Base-by-base conservation (phyloP, 805 yeast species). In the Candida mattraensis region DNA sequence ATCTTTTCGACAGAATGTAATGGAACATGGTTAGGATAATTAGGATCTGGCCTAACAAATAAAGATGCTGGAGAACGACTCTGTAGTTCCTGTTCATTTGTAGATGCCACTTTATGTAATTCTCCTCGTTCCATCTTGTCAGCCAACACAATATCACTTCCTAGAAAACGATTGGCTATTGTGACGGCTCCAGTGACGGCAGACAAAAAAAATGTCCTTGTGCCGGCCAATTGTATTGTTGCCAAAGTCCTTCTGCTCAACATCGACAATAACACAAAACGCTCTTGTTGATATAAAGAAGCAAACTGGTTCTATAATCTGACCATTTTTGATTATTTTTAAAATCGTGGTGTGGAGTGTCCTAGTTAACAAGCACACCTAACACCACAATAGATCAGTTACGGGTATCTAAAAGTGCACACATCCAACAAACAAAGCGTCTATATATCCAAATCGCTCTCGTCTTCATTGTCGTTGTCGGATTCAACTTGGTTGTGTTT, bases 1-100 rank as follows among this genome's bases (percentile, higher is more conserved):
- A 69, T 49, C 42, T 83, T 74, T 54, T 91, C 97, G 35, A 74
- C 54, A 1, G 55, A 40, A 45, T 76, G 74, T 32, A 89, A 65
- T 3, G 95, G 94, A 8, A 91, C 80, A 56, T 88, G 95, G 2
- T 86, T 87, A 2, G 82, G 82, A 59, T 82, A 87, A 25, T 70
- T 64, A 1, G 76, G 72, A 21, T 47, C 54, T 1, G 64, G 58
- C 37, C 81, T 56, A 23, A 50, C 42, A 46, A 73, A 69, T 30
- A 47, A 49, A 13, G 58, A 60, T 24, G 50, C 57, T 12, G 37
- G 18, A 24, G 10, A 28, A 32, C 16, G 29, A 14, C 35, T 15
- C 14, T 40, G 40, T 14, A 51, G 56, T 54, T 47, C 69, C 24
- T 17, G 45, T 48, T 54, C 58, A 35, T 52, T 36, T 36, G 44